A percentile compares a stretch with the other conserved stretches of the same genome.
Evolutionary conservation across 1,139 yeast genomes (phyloP).

Genomic region (Taphrina wiesneri): DNA sequence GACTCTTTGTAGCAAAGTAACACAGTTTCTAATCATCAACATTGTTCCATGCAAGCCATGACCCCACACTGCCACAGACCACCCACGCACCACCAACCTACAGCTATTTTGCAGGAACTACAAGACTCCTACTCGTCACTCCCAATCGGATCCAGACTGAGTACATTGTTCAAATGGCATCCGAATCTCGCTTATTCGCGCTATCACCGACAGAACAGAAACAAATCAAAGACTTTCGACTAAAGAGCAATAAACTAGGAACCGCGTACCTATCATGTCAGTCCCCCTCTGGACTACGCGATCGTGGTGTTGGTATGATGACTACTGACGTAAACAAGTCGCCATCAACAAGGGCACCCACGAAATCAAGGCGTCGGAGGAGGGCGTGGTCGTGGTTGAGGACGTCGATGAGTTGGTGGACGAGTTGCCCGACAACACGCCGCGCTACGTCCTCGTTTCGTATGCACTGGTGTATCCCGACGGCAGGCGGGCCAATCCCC

Average conservation of each 20-base stretch:
- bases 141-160: not conserved
- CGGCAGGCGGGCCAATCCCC: conserved; percentile 71
- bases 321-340: too few relatives aligned
- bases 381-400: conserved; percentile 44
- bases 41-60: not conserved
- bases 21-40: not conserved
- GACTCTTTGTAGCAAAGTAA: not conserved
- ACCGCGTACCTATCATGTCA: conserved; percentile 19
- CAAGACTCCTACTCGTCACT: not conserved
- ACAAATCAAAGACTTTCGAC: conserved; percentile 20
- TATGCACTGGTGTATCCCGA: conserved; percentile 56
- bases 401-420: conserved; percentile 64
- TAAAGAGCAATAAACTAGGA: conserved; percentile 1
- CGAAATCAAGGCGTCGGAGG: conserved; percentile 11
- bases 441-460: conserved; percentile 74
- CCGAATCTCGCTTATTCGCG: conserved; percentile 27
- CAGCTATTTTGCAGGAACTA: not conserved
- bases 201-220: conserved; percentile 3
- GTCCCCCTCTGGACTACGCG: not conserved
- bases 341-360: conserved; percentile 28
- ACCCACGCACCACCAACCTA: not conserved
- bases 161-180: not conserved
- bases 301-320: too few relatives aligned
- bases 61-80: not conserved
- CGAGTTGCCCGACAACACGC: conserved; percentile 77